These are phyloP conservation scores for Salix brachista DNA, from an alignment of 345 rosid genomes.

Conservation along the genomic window DNA sequence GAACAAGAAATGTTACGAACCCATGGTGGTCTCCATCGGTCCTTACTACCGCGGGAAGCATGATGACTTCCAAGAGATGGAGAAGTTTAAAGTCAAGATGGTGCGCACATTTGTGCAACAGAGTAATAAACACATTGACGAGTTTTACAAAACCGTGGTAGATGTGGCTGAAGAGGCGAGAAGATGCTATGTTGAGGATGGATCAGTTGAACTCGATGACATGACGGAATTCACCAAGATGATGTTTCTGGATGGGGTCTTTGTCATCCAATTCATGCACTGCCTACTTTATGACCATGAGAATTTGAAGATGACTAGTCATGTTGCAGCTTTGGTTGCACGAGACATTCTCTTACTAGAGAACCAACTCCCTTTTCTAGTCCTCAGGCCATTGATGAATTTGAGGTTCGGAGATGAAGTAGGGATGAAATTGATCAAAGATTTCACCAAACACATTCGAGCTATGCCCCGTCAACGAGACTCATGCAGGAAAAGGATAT, in stretches of 20 bases:
- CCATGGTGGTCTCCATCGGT: too few relatives aligned
- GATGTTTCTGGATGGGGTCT: background rate
- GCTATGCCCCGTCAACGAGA: background rate
- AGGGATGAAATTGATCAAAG: background rate
- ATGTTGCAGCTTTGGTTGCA: background rate
- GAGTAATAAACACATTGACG: too few relatives aligned
- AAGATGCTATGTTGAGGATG: too few relatives aligned
- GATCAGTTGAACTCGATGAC: too few relatives aligned
- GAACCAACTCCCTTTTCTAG: constrained; percentile 6
- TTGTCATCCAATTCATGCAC: background rate
- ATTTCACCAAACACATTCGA: background rate
- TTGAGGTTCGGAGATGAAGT: background rate
- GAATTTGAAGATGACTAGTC: background rate
- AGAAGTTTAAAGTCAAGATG: too few relatives aligned
- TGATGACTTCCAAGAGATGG: too few relatives aligned
- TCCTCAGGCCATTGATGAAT: background rate
- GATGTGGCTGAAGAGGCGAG: too few relatives aligned
- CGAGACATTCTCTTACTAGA: constrained; percentile 8
- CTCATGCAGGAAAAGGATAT: background rate
- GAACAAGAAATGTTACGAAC: too few relatives aligned
- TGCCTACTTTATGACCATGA: too few relatives aligned
- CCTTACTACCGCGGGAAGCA: too few relatives aligned
- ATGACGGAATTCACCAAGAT: background rate
- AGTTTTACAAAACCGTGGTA: too few relatives aligned
- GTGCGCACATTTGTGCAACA: too few relatives aligned